Base-by-base conservation (phyloP, 805 yeast species). In the Candida taoyuanica region DNA sequence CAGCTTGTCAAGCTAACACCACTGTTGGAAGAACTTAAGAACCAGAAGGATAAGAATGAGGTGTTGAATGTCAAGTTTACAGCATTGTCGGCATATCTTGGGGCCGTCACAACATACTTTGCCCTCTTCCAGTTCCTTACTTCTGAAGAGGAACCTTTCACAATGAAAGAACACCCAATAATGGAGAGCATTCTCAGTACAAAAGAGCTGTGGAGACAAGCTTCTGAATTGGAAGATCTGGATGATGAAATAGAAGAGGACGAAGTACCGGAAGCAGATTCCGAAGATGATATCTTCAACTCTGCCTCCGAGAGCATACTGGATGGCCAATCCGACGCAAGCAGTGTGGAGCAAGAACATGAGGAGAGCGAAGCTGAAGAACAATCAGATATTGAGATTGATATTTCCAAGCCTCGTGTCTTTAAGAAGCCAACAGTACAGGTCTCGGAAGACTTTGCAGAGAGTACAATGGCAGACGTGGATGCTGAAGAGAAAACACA, bases 161-260 rank as follows among this genome's bases (percentile, higher is more conserved):
- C 74, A 9, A 78, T 89, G 82, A 87, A 86, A 51, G 94, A 86
- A 39, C 91, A 84, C 48, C 84, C 91, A 3, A 81, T 91, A 2
- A 91, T 93, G 96, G 88, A 85, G 53, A 74, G 83, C 20, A 80
- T 91, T 24, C 65, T 91, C 37, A 78, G 83, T 37, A 71, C 93
- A 3, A 73, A 94, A 48, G 96, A 91, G 55, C 71, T 85, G 14
- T 89, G 96, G 96, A 75, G 93, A 56, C 89, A 84, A 52, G 95
- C 94, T 5, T 69, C 64, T 33, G 75, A 67, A 44, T 56, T 81
- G 25, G 73, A 72, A 12, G 58, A 47, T 18, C 29, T 36, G 25
- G 50, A 44, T 5, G 42, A 19, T 30, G 48, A 44, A 14, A 41
- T 35, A 14, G 42, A 42, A 20, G 53, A 52, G 16, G 53, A 47